These are phyloP conservation scores for Solanum dulcamara DNA, from an alignment of 257 asterid genomes.

Conservation along the genomic window DNA sequence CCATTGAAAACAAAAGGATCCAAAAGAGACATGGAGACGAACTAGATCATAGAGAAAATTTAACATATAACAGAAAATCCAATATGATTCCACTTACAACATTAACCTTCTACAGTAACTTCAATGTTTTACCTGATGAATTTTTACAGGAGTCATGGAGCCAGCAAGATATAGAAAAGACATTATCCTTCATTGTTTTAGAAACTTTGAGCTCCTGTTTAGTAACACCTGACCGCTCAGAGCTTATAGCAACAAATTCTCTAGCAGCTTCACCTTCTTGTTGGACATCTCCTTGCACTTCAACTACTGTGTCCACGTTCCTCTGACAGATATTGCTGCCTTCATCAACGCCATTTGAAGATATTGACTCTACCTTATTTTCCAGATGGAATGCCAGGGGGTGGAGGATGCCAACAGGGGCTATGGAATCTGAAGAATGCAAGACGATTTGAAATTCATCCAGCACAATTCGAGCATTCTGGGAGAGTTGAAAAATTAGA, in stretches of 20 bases:
- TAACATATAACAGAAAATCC: background rate
- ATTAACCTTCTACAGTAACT: background rate
- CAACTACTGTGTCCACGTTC: slow-evolving; percentile 44
- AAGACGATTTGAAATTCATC: slow-evolving; percentile 72
- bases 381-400: slow-evolving; percentile 86
- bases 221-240: slow-evolving; percentile 18
- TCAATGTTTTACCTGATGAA: slow-evolving; percentile 49
- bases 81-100: background rate
- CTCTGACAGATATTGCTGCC: slow-evolving; percentile 14
- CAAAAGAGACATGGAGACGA: background rate
- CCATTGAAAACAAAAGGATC: background rate
- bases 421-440: slow-evolving; percentile 83
- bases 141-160: slow-evolving; percentile 43
- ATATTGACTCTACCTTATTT: slow-evolving; percentile 27
- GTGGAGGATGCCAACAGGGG: slow-evolving; percentile 92
- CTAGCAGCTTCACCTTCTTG: slow-evolving; percentile 23
- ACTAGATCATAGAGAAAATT: background rate
- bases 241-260: slow-evolving; percentile 9
- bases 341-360: slow-evolving; percentile 23
- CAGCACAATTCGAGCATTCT: slow-evolving; percentile 88
- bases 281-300: slow-evolving; percentile 54
- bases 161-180: slow-evolving; percentile 74
- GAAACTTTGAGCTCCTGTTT: slow-evolving; percentile 34
- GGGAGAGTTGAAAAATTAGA: slow-evolving; percentile 12
- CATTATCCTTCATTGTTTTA: slow-evolving; percentile 39